phyloP scores from a whole-genome alignment of 164 flowering plant species.

The Malania oleifera region DNA sequence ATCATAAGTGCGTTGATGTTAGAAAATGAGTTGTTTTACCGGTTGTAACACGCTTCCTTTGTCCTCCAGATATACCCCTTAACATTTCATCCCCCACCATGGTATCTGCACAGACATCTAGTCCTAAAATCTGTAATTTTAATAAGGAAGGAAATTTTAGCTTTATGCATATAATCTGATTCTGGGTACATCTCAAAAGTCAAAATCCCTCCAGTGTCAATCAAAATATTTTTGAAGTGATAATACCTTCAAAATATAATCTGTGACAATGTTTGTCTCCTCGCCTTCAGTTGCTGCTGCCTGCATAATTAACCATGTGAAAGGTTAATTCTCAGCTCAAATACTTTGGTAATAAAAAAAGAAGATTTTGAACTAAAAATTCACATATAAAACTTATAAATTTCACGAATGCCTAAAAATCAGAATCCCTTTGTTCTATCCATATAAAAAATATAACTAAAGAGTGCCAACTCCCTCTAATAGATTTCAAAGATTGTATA shows the following conservation, averaged over 20 bases:
- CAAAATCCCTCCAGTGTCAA: not conserved
- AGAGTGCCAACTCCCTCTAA: not conserved
- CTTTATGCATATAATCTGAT: no score
- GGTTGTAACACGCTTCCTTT: constrained; percentile 37
- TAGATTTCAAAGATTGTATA: not conserved
- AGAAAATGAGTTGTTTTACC: constrained; percentile 13
- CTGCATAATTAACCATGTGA: constrained; percentile 10
- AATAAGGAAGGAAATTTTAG: not conserved
- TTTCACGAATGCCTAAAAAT: no score
- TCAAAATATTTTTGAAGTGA: not conserved
- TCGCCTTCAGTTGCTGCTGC: constrained; percentile 38
- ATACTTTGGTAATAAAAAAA: not conserved
- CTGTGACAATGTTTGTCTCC: constrained; percentile 29
- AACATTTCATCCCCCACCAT: constrained; percentile 42
- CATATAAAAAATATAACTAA: not conserved
- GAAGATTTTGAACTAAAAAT: not conserved
- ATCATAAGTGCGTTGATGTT: not conserved
- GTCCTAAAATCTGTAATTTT: constrained; percentile 26
- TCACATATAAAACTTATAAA: not conserved
- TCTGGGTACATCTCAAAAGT: not conserved
- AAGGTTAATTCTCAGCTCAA: not conserved
- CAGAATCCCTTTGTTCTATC: no score
- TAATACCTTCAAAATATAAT: constrained; percentile 34
- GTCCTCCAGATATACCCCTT: constrained; percentile 41
- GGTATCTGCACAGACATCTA: constrained; percentile 33